Evolutionary conservation across 2,329 filamentous ascomycete genomes (phyloP).

Genomic region (Myriosclerotinia curreyana): DNA sequence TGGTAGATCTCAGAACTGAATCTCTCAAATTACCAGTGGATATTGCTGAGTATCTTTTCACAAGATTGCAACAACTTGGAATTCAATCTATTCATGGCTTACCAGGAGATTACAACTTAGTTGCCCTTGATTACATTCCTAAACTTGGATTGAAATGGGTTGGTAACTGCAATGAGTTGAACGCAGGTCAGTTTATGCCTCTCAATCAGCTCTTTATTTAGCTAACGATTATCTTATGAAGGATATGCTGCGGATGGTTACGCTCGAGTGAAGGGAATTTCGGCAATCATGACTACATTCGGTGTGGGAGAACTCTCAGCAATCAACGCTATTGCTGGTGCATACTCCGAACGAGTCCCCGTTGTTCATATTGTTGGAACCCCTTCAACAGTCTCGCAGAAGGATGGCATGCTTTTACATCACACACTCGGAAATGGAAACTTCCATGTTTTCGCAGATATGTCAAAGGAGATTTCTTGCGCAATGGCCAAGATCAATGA

Average conservation of each 20-base stretch:
- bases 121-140: slow-evolving; percentile 63
- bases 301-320: slow-evolving; percentile 73
- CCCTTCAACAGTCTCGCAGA: slow-evolving; percentile 48
- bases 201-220: not conserved
- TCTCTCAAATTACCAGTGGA: slow-evolving; percentile 46
- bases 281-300: slow-evolving; percentile 70
- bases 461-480: slow-evolving; percentile 70
- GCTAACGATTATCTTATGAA: slow-evolving; percentile 30
- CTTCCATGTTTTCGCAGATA: slow-evolving; percentile 78
- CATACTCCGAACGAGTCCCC: slow-evolving; percentile 69
- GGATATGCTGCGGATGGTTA: slow-evolving; percentile 81
- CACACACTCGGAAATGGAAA: slow-evolving; percentile 76
- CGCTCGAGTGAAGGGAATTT: slow-evolving; percentile 67
- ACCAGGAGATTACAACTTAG: slow-evolving; percentile 72
- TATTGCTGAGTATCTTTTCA: slow-evolving; percentile 67
- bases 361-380: slow-evolving; percentile 63
- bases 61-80: slow-evolving; percentile 60
- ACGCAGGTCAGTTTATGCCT: slow-evolving; percentile 53
- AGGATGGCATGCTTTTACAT: slow-evolving; percentile 52
- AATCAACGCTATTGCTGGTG: slow-evolving; percentile 70
- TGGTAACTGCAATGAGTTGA: slow-evolving; percentile 69
- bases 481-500: slow-evolving; percentile 68
- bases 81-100: slow-evolving; percentile 64
- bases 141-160: slow-evolving; percentile 61
- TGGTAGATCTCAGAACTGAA: slow-evolving; percentile 43